Base-by-base conservation (phyloP, 129 eudicot genomes). In the Solidago caesia region DNA sequence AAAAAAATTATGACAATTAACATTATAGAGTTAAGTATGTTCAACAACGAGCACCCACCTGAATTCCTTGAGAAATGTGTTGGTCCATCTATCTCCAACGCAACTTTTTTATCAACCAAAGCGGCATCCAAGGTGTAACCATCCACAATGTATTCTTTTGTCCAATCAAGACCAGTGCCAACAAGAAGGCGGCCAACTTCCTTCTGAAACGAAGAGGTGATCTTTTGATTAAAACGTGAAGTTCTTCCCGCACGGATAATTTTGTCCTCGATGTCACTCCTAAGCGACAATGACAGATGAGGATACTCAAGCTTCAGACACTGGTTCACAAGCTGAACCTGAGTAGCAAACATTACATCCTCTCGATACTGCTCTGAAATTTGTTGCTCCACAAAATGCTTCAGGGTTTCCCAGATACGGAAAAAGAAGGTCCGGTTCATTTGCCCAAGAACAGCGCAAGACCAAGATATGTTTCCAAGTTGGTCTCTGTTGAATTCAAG, bases 321-420 rank as follows among this genome's bases (percentile, higher is more conserved):
- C 76, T 86, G 92, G 75, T 90, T 93, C 57, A 83, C 98, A 21
- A 90, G 82, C 62, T 86, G 85, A 56, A 89, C 85, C 81, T 93
- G 98, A 21, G 96, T 88, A 61, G 96, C 92, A 86, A 93, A 93
- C 96, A 88, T 85, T n/a, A 93, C 76, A 80, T 93, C 97, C 83
- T 88, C 96, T 75, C 96, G 83, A 70, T 88, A 88, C 72, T 86
- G 89, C 82, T 86, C 97, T 33, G 92, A 82, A 43, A 93, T 71
- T 33, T 53, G 79, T 64, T 83, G 89, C 80, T 86, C 92, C 80
- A 83, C 89, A 42, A 84, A 85, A 52, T 74, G 75, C 67, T 79
- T 81, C 27, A 93, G 68, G 25, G 96, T 86, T 76, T 62, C 82
- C 98, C 98, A 93, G 6, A 90, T 77, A 82, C 83, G 75, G 59